These are phyloP conservation scores for Phytophthora multivora DNA, from an alignment of 352 stramenopile species.

Conservation along the genomic window DNA sequence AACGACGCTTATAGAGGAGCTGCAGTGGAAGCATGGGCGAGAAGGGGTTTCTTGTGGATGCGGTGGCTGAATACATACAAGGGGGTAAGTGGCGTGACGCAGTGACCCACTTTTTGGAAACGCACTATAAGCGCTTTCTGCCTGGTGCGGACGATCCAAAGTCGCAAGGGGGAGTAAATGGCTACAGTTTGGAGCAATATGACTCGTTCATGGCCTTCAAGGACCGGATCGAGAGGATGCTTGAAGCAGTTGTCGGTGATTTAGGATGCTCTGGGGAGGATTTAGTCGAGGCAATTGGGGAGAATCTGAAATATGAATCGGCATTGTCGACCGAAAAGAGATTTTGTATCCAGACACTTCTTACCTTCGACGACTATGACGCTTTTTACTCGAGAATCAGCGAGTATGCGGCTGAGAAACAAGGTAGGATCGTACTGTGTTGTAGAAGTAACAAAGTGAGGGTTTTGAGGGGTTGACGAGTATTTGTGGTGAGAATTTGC, in stretches of 20 bases:
- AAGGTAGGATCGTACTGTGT: constrained; percentile 14
- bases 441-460: background rate
- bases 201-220: constrained; percentile 77
- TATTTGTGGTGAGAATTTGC: background rate
- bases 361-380: constrained; percentile 74
- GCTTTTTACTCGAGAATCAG: constrained; percentile 64
- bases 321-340: constrained; percentile 48
- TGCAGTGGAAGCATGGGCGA: constrained; percentile 25
- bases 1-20: constrained; percentile 15
- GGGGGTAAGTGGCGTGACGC: constrained; percentile 52
- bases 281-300: constrained; percentile 53
- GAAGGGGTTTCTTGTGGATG: constrained; percentile 80
- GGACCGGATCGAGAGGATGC: constrained; percentile 63
- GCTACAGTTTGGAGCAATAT: constrained; percentile 61
- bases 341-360: constrained; percentile 74
- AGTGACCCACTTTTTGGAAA: constrained; percentile 58
- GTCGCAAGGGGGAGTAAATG: constrained; percentile 30
- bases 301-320: constrained; percentile 39
- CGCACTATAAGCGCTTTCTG: constrained; percentile 62
- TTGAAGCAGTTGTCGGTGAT: constrained; percentile 63
- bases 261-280: constrained; percentile 67
- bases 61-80: constrained; percentile 74
- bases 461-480: background rate
- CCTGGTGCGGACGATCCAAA: constrained; percentile 17
- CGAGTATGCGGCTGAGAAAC: constrained; percentile 54